Evolutionary conservation across 352 stramenopile species (phyloP), one percentile per base, ranked within the genome.

Genomic region (Saprolegnia diclina): DNA sequence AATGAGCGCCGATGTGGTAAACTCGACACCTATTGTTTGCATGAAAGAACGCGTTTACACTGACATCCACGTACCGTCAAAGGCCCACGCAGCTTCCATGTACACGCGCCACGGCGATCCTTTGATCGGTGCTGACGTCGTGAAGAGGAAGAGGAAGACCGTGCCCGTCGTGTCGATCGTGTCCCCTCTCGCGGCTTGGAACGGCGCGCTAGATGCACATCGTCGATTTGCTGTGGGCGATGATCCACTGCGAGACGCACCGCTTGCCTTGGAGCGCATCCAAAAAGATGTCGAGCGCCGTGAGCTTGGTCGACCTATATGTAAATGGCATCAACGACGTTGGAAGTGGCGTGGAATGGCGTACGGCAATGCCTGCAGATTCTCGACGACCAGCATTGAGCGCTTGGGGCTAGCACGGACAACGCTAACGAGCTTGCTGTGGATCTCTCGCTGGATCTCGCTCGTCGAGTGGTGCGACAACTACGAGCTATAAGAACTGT

Each of bases 351-450:
- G n/a, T n/a, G n/a, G n/a, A n/a, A n/a, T n/a, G n/a, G n/a, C 62
- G 32, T 46, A 67, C 62, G 62, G 62, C n/a, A 67, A 18, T 5
- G 18, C 18, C 9, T 57, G 29, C 26, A 67, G 14, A 32, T 59
- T 67, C 11, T 67, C 40, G 29, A 67, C 18, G 38, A 67, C 26
- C 35, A 67, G 38, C 45, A 67, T 67, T 18, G 26, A 55, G 32
- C 62, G 62, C 22, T n/a, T 38, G 26, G 45, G 50, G 26, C 62
- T 56, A 10, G 21, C 13, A 38, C 29, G 13, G 29, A 59, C 35
- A n/a, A 67, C 18, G 26, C 24, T 7, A 14, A 24, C 26, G 29
- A 67, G 32, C 5, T 24, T 59, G 0, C 16, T 22, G 22, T 67
- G 50, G 37, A 67, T 67, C 26, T 26, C 37, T 0, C 13, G 35